phyloP scores from a whole-genome alignment of 345 rosid genomes.

The Citrus maxima region DNA sequence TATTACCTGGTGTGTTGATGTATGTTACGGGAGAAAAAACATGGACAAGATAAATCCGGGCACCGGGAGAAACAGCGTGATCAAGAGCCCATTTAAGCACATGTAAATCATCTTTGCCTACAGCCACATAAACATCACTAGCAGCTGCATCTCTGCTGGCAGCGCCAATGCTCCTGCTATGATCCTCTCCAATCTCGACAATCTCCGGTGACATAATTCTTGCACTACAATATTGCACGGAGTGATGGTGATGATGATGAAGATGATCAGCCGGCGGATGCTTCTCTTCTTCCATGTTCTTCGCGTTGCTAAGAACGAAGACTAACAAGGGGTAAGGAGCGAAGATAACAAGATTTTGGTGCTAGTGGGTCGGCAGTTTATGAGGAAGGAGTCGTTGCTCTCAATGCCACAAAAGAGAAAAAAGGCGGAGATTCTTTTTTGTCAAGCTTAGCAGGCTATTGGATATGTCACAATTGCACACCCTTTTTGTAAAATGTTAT shows the following conservation, averaged over 20 bases:
- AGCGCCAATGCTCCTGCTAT: slow-evolving; percentile 17
- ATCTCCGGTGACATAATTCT: slow-evolving; percentile 51
- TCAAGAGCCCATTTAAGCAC: slow-evolving; percentile 59
- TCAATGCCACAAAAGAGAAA: slow-evolving; percentile 35
- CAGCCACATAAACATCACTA: slow-evolving; percentile 58
- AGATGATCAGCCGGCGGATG: slow-evolving; percentile 4
- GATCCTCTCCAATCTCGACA: slow-evolving; percentile 60
- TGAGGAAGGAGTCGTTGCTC: slow-evolving; percentile 38
- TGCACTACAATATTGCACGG: slow-evolving; percentile 18
- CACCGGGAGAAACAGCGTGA: slow-evolving; percentile 38
- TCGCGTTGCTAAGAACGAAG: background rate
- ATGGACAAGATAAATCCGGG: slow-evolving; percentile 54
- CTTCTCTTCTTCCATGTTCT: slow-evolving; percentile 24
- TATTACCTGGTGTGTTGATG: slow-evolving; percentile 52
- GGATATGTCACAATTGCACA: slow-evolving; percentile 15
- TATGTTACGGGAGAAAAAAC: slow-evolving; percentile 52
- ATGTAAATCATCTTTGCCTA: slow-evolving; percentile 55
- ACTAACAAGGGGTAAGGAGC: background rate
- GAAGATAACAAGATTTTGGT: slow-evolving; percentile 36
- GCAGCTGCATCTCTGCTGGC: slow-evolving; percentile 18
- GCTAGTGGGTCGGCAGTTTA: slow-evolving; percentile 17
- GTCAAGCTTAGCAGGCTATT: slow-evolving; percentile 33
- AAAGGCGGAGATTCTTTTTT: slow-evolving; percentile 29
- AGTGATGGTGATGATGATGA: background rate
- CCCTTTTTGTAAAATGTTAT: background rate